These are phyloP conservation scores for Acorus calamus DNA, from an alignment of 106 monocot species.

Conservation along the genomic window DNA sequence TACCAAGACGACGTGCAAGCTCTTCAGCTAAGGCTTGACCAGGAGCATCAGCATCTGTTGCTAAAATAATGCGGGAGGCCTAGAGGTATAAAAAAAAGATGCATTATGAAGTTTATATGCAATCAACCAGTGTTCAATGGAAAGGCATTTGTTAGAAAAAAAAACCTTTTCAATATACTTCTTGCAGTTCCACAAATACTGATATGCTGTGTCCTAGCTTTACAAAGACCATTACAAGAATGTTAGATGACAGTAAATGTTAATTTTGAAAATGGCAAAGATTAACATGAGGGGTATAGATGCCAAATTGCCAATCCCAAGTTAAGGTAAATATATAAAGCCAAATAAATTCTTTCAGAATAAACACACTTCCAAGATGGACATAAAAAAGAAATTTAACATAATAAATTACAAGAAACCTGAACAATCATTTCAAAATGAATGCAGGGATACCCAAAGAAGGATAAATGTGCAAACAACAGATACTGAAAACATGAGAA, in stretches of 20 bases:
- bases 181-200: slow-evolving; percentile 41
- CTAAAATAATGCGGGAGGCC: slow-evolving; percentile 39
- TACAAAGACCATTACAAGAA: slow-evolving; percentile 12
- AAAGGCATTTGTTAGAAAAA: background rate
- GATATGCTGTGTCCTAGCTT: slow-evolving; percentile 33
- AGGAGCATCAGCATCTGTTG: slow-evolving; percentile 37
- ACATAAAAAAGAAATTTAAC: too few species aligned
- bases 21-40: slow-evolving; percentile 48
- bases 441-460: too few species aligned
- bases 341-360: too few species aligned
- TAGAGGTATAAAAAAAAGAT: background rate
- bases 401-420: too few species aligned
- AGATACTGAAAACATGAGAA: too few species aligned
- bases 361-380: too few species aligned
- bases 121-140: background rate
- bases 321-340: too few species aligned
- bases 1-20: slow-evolving; percentile 43
- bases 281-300: background rate
- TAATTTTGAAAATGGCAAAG: background rate
- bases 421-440: too few species aligned
- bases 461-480: too few species aligned
- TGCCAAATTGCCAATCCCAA: background rate
- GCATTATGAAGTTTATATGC: background rate
- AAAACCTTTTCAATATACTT: slow-evolving; percentile 26
- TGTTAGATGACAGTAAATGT: slow-evolving; percentile 4